phyloP scores from a whole-genome alignment of 2,329 filamentous ascomycete species.

The Nothophaeocryptopus gaeumannii region DNA sequence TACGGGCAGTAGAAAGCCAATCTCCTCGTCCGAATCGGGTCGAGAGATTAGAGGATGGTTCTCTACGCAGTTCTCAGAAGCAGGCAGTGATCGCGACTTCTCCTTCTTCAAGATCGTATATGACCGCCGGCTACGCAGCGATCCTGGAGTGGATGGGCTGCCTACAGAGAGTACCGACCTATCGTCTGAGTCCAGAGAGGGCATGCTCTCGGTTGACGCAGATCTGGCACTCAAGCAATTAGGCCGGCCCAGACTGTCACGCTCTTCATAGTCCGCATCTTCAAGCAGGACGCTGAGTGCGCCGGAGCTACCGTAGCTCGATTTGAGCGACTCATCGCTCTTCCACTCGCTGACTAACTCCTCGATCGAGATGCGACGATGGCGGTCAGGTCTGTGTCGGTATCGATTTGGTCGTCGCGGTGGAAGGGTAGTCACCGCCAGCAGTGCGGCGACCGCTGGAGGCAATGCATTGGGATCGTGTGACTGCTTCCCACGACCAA shows the following conservation, averaged over 20 bases:
- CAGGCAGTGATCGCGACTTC: slow-evolving; percentile 49
- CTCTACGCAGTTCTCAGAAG: slow-evolving; percentile 52
- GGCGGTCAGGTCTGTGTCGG: slow-evolving; percentile 41
- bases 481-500: slow-evolving; percentile 25
- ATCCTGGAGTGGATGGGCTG: slow-evolving; percentile 43
- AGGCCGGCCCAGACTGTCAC: slow-evolving; percentile 39
- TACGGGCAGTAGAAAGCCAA: slow-evolving; percentile 31
- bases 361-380: slow-evolving; percentile 52
- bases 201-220: slow-evolving; percentile 57
- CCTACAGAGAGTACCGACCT: slow-evolving; percentile 47
- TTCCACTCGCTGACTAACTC: slow-evolving; percentile 56
- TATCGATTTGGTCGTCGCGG: slow-evolving; percentile 43
- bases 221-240: slow-evolving; percentile 48
- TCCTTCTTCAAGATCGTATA: slow-evolving; percentile 43
- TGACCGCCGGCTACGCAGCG: slow-evolving; percentile 32
- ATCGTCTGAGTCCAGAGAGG: slow-evolving; percentile 51
- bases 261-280: slow-evolving; percentile 38
- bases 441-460: slow-evolving; percentile 55
- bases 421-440: slow-evolving; percentile 60
- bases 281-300: slow-evolving; percentile 56
- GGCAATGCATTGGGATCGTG: slow-evolving; percentile 49
- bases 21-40: slow-evolving; percentile 31
- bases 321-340: slow-evolving; percentile 41
- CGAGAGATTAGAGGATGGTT: slow-evolving; percentile 57
- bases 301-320: slow-evolving; percentile 32